Evolutionary conservation across 108 stramenopile genomes (phyloP).

Genomic region (Heterococcus sp.): DNA sequence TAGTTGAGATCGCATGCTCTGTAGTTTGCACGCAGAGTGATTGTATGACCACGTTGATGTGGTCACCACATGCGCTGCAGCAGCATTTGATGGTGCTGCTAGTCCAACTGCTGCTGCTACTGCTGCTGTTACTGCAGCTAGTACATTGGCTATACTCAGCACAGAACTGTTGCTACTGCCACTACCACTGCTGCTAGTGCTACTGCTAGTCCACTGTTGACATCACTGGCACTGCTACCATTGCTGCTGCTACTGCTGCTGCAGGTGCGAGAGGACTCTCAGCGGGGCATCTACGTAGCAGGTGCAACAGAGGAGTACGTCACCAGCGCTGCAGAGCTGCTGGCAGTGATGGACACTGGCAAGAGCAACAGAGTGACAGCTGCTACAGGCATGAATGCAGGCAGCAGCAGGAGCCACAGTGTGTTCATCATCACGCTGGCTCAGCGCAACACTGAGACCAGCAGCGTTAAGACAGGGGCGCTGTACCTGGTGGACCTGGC

Average conservation of each 20-base stretch:
- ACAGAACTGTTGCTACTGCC: background rate
- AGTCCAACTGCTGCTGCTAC: too few relatives aligned
- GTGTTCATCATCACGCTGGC: slow-evolving; percentile 66
- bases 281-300: slow-evolving; percentile 78
- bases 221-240: background rate
- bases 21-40: too few relatives aligned
- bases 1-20: too few relatives aligned
- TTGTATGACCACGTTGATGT: too few relatives aligned
- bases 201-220: too few relatives aligned
- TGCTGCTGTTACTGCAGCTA: background rate
- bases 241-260: background rate
- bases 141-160: background rate
- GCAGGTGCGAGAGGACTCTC: slow-evolving; percentile 46
- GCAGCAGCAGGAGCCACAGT: slow-evolving; percentile 76
- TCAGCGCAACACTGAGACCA: slow-evolving; percentile 42
- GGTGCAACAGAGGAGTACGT: slow-evolving; percentile 75
- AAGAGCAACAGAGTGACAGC: slow-evolving; percentile 78
- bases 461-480: slow-evolving; percentile 50
- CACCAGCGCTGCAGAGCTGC: slow-evolving; percentile 72
- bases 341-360: slow-evolving; percentile 72
- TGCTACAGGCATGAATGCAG: slow-evolving; percentile 83
- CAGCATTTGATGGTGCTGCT: too few relatives aligned
- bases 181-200: background rate
- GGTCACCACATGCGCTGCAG: too few relatives aligned
- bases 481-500: slow-evolving; percentile 54